Conservation (phyloP, 192 early-diverging fungal genomes). For the Glomus cerebriforme region DNA sequence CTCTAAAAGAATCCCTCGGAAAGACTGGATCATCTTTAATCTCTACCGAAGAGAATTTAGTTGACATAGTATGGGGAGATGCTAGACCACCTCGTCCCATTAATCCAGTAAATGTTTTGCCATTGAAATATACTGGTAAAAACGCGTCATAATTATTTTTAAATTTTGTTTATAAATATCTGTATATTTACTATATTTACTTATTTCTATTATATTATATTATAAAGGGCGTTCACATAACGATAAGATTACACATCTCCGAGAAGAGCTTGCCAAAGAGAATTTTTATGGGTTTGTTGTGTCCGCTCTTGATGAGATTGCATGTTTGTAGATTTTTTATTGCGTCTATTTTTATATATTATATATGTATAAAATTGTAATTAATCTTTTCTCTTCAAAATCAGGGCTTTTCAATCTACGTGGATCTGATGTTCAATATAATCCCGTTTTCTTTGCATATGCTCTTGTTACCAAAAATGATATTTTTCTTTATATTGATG, state of each 20-base stretch:
- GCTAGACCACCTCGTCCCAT: constrained; percentile 73
- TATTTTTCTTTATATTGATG: constrained; percentile 78
- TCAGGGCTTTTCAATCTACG: constrained; percentile 88
- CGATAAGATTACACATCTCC: constrained; percentile 76
- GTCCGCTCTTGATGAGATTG: constrained; percentile 92
- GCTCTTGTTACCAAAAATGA: constrained; percentile 73
- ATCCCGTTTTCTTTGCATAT: constrained; percentile 96
- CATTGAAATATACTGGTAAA: constrained; percentile 70
- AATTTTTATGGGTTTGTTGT: constrained; percentile 75
- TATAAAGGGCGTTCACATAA: constrained; percentile 41
- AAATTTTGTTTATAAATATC: too few relatives aligned
- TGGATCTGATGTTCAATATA: constrained; percentile 93
- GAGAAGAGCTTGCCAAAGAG: constrained; percentile 64
- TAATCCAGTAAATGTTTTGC: constrained; percentile 66
- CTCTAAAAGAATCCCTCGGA: constrained; percentile 57
- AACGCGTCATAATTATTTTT: not conserved
- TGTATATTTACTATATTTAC: too few relatives aligned
- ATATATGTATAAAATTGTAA: not conserved
- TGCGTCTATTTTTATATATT: not conserved
- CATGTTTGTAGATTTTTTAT: constrained; percentile 52
- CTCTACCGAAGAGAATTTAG: constrained; percentile 74
- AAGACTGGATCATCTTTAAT: constrained; percentile 68
- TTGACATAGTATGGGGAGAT: constrained; percentile 83
- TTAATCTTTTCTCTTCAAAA: not conserved
- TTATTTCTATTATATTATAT: constrained; percentile 29